Percentiles rank a stretch among this genome's conserved stretches.
phyloP scores from a whole-genome alignment of 139 green algal genomes.

The Gonium pectorale region DNA sequence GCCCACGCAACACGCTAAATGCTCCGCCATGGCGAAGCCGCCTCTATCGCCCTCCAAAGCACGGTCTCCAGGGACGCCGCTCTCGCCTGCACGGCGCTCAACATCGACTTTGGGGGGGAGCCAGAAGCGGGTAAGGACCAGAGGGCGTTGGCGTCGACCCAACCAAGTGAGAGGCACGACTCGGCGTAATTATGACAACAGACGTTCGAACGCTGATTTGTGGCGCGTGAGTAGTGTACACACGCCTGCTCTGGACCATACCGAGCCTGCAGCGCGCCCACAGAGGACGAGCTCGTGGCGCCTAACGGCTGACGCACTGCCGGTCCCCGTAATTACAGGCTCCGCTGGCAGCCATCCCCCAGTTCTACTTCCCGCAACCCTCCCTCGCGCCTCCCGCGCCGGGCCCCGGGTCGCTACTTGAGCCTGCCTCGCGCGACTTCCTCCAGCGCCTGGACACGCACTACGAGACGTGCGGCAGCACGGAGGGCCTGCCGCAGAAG shows the following conservation, averaged over 20 bases:
- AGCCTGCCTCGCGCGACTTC: slow-evolving; percentile 20
- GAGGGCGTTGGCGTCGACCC: too few relatives aligned
- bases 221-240: too few relatives aligned
- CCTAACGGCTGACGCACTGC: too few relatives aligned
- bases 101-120: slow-evolving; percentile 21
- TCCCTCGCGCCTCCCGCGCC: background rate
- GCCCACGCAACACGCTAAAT: too few relatives aligned
- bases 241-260: too few relatives aligned
- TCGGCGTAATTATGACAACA: too few relatives aligned
- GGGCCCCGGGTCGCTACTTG: background rate
- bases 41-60: slow-evolving; percentile 88
- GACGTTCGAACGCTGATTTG: too few relatives aligned
- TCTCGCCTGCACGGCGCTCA: slow-evolving; percentile 64
- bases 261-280: too few relatives aligned
- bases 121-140: slow-evolving; percentile 63
- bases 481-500: slow-evolving; percentile 69
- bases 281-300: too few relatives aligned
- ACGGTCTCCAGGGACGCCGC: slow-evolving; percentile 68
- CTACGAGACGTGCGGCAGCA: slow-evolving; percentile 46
- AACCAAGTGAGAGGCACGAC: too few relatives aligned
- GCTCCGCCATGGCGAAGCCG: slow-evolving; percentile 83
- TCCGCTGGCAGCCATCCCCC: slow-evolving; percentile 71
- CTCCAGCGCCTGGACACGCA: slow-evolving; percentile 61
- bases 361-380: slow-evolving; percentile 87
- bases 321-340: slow-evolving; percentile 45